Base-by-base conservation (phyloP, 495 filamentous ascomycete species). In the Tuber borchii region DNA sequence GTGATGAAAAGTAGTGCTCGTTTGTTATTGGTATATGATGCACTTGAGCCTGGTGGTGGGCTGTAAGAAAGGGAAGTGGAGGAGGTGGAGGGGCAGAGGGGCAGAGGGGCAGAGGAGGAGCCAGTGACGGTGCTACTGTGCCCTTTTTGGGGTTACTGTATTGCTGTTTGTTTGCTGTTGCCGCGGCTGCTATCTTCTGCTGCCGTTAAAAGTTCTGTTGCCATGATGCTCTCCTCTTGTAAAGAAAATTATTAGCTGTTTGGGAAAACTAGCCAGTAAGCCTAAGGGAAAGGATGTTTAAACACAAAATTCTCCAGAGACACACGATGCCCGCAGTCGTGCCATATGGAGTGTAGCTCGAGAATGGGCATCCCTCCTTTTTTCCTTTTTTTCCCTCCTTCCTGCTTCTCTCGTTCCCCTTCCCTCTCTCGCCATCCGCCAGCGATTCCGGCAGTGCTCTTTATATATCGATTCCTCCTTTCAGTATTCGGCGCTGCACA, bases 391-490 rank as follows among this genome's bases (percentile, higher is more conserved):
- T 16, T n/a, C 26, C 26, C 56, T 14, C 51, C 51, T 65, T 65
- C 14, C 56, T 65, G 56, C 56, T 65, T 65, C 10, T n/a, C 26
- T 65, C 31, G 26, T 10, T 34, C 26, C 56, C 56, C 26, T 65
- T 65, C 56, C 56, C 56, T 17, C n/a, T 61, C 56, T 65, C 56
- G 26, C 56, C 56, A 31, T 65, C 56, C 56, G 56, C 56, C 56
- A 65, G 56, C 56, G 26, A 65, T 65, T 65, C 26, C 56, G 56
- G 56, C 56, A 65, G 26, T 4, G 56, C 26, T 65, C 56, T 65
- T 65, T 65, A 65, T 65, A 65, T 65, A 65, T 65, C 56, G 56
- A 65, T 65, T 65, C 26, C 56, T 65, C 56, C 56, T 65, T 65
- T 65, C 26, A 65, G 56, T 65, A 34, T 65, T 26, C 56, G 56